phyloP scores from a whole-genome alignment of 495 filamentous ascomycete species.

The Endocarpon pusillum region DNA sequence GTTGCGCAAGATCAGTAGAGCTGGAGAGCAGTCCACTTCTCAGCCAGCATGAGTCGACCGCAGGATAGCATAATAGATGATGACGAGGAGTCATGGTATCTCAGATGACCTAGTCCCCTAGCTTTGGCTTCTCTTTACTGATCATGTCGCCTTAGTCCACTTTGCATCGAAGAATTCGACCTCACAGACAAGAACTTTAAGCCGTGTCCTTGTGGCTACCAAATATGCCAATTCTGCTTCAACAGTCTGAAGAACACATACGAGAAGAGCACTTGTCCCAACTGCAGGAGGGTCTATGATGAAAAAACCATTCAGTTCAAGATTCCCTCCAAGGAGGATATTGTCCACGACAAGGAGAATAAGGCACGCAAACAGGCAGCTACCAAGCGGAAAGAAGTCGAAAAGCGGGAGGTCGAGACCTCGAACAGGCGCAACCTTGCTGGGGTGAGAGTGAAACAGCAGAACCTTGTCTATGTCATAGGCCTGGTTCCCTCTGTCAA shows the following conservation, averaged over 20 bases:
- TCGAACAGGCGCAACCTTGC: constrained; percentile 88
- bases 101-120: background rate
- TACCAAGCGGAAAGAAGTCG: constrained; percentile 80
- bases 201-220: constrained; percentile 95
- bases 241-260: constrained; percentile 90
- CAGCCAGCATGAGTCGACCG: constrained; percentile 37
- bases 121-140: constrained; percentile 8
- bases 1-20: constrained; percentile 1
- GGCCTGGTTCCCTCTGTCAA: constrained; percentile 78
- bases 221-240: constrained; percentile 99
- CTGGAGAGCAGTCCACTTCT: constrained; percentile 2
- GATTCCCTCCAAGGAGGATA: constrained; percentile 86
- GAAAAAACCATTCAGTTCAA: constrained; percentile 95
- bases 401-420: constrained; percentile 89
- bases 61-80: constrained; percentile 97
- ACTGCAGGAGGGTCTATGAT: constrained; percentile 86
- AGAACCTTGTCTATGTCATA: constrained; percentile 96
- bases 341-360: constrained; percentile 20
- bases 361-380: constrained; percentile 58
- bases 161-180: constrained; percentile 98
- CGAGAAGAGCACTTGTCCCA: constrained; percentile 88
- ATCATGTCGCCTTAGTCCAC: constrained; percentile 39
- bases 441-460: constrained; percentile 88
- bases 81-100: constrained; percentile 83
- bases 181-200: constrained; percentile 92